These are phyloP conservation scores for Celoporthe dispersa DNA, from an alignment of 2,329 filamentous ascomycete genomes.

Conservation along the genomic window DNA sequence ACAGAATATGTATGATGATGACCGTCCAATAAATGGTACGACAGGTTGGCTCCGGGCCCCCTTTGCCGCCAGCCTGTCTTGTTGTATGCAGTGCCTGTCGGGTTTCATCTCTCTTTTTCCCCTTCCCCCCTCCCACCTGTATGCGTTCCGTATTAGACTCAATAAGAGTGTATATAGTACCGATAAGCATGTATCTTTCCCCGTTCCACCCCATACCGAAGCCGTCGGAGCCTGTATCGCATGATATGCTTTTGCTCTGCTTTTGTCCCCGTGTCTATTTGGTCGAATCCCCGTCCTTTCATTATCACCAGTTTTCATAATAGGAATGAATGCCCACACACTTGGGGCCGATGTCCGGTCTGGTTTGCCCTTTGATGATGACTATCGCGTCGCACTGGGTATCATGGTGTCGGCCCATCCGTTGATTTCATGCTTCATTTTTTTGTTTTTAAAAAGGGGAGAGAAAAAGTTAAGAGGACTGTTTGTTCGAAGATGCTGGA, in stretches of 20 bases:
- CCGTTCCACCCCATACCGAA: background rate
- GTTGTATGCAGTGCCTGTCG: background rate
- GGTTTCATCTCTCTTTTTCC: background rate
- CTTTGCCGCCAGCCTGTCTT: conserved; percentile 1
- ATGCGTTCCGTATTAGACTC: background rate
- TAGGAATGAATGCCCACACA: background rate
- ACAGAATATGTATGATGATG: background rate
- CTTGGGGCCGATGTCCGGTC: background rate
- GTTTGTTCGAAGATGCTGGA: background rate
- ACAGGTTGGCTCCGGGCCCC: conserved; percentile 18
- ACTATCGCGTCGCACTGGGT: conserved; percentile 8
- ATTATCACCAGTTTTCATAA: background rate
- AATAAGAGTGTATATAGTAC: too few species aligned
- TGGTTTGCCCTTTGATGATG: background rate
- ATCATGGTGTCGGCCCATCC: conserved; percentile 7
- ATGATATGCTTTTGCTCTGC: background rate
- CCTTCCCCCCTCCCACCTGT: background rate
- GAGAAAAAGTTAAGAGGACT: background rate
- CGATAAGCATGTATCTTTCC: background rate
- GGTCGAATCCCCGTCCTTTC: background rate
- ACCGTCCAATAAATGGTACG: conserved; percentile 8
- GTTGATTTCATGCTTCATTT: background rate
- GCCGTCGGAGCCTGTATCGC: background rate
- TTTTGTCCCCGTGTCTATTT: background rate
- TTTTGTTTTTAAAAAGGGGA: background rate